phyloP scores from a whole-genome alignment of 768 basidiomycete species.

The Suillus luteus region DNA sequence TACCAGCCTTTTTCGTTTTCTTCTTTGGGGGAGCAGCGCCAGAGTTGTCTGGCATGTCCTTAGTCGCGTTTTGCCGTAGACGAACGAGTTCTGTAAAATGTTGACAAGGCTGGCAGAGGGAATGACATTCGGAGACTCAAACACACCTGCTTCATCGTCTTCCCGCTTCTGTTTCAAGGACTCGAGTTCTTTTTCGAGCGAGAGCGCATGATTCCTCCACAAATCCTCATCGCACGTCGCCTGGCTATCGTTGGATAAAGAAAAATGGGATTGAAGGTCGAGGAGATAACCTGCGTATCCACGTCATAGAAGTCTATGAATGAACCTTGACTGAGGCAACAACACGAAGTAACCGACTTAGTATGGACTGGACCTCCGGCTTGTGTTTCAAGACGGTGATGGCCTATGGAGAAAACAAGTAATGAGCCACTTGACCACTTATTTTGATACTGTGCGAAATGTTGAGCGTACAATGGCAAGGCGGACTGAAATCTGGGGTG shows the following conservation, averaged over 20 bases:
- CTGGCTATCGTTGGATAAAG: constrained; percentile 8
- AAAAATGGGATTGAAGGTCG: constrained; percentile 30
- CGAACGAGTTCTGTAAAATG: constrained; percentile 24
- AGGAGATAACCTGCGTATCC: constrained; percentile 26
- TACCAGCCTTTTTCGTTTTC: constrained; percentile 27
- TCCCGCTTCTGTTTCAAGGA: constrained; percentile 24
- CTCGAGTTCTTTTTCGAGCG: constrained; percentile 29
- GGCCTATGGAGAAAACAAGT: constrained; percentile 16
- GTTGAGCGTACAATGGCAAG: constrained; percentile 4
- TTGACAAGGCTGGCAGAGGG: neutral
- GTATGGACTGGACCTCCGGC: constrained; percentile 25
- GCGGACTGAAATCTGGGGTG: neutral
- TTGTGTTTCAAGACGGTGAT: constrained; percentile 28
- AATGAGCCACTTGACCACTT: neutral
- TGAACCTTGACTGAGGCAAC: neutral
- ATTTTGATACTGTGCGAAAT: neutral
- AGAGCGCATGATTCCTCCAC: constrained; percentile 32
- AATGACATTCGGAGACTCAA: neutral
- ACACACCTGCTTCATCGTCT: constrained; percentile 28
- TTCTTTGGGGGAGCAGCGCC: constrained; percentile 29
- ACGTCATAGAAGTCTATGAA: neutral
- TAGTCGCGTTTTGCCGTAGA: constrained; percentile 19
- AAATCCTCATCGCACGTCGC: neutral
- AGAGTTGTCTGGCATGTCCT: constrained; percentile 10
- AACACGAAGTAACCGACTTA: constrained; percentile 19